Percentiles rank a stretch among this genome's conserved stretches.
phyloP scores from a whole-genome alignment of 352 stramenopile genomes.

The Globisporangium nagaii region DNA sequence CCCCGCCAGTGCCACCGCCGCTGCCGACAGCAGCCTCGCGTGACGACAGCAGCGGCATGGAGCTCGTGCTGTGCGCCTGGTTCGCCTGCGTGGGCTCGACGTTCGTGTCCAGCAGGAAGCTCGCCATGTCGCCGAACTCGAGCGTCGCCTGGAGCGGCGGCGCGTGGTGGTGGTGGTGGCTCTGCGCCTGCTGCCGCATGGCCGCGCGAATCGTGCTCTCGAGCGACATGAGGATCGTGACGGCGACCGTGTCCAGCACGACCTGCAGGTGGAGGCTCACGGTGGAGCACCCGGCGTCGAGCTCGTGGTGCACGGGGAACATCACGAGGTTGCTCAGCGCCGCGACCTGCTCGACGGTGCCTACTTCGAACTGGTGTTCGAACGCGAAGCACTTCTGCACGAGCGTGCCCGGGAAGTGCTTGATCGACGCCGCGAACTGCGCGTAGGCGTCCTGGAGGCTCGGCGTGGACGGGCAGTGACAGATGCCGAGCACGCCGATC shows the following conservation, averaged over 20 bases:
- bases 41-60: slow-evolving; percentile 20
- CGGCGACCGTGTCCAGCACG: slow-evolving; percentile 73
- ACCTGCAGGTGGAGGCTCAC: slow-evolving; percentile 77
- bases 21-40: neutral
- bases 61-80: slow-evolving; percentile 13
- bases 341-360: slow-evolving; percentile 48
- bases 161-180: slow-evolving; percentile 11
- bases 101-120: slow-evolving; percentile 67
- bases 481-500: slow-evolving; percentile 75
- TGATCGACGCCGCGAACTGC: slow-evolving; percentile 63
- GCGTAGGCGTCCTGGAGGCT: slow-evolving; percentile 48
- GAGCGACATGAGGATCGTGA: slow-evolving; percentile 79
- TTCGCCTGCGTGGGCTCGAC: slow-evolving; percentile 43
- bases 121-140: slow-evolving; percentile 31
- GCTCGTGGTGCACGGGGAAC: slow-evolving; percentile 72
- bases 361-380: slow-evolving; percentile 69
- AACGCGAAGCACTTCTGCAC: slow-evolving; percentile 84
- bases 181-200: slow-evolving; percentile 33
- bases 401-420: slow-evolving; percentile 60
- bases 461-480: slow-evolving; percentile 68
- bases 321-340: slow-evolving; percentile 66
- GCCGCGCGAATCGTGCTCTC: slow-evolving; percentile 67
- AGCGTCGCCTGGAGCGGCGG: slow-evolving; percentile 10
- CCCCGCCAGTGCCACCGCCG: neutral
- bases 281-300: slow-evolving; percentile 62